These are phyloP conservation scores for Nicotiana rustica DNA, from an alignment of 305 asterid species.

Conservation along the genomic window DNA sequence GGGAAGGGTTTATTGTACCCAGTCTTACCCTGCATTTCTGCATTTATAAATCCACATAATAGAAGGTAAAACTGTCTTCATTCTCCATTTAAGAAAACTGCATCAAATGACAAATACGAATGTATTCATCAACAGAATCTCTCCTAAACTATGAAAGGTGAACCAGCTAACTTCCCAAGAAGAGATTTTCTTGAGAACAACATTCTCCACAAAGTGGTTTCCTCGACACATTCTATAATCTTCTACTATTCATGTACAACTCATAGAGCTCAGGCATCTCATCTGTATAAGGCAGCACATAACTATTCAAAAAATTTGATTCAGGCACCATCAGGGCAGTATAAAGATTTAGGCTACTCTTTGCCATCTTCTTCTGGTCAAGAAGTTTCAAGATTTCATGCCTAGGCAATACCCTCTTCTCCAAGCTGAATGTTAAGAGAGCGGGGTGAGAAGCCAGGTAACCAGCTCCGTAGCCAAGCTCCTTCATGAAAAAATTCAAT, in stretches of 20 bases:
- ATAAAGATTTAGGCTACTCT: background rate
- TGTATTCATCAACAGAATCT: no score
- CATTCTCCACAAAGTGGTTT: no score
- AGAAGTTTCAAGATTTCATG: constrained; percentile 19
- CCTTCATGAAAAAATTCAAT: constrained; percentile 28
- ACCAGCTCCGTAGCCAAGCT: constrained; percentile 10
- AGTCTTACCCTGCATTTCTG: no score
- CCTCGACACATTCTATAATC: background rate
- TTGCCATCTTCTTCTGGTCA: constrained; percentile 25
- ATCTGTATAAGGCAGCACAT: constrained; percentile 24
- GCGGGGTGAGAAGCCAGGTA: constrained; percentile 22
- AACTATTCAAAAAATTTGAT: constrained; percentile 1
- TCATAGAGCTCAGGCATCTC: constrained; percentile 20
- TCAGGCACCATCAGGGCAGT: background rate
- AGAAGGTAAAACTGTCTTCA: no score
- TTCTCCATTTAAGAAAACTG: no score
- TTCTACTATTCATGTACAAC: background rate
- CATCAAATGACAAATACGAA: no score
- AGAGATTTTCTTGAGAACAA: no score
- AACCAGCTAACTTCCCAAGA: no score
- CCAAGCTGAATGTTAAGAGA: constrained; percentile 11
- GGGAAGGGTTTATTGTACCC: no score
- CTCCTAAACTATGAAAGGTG: no score
- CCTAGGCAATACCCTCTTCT: constrained; percentile 35
- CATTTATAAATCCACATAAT: no score